A percentile compares a stretch with the other conserved stretches of the same genome.
Evolutionary conservation across 2,329 filamentous ascomycete genomes (phyloP).

Genomic region (Colletotrichum gloeosporioides): DNA sequence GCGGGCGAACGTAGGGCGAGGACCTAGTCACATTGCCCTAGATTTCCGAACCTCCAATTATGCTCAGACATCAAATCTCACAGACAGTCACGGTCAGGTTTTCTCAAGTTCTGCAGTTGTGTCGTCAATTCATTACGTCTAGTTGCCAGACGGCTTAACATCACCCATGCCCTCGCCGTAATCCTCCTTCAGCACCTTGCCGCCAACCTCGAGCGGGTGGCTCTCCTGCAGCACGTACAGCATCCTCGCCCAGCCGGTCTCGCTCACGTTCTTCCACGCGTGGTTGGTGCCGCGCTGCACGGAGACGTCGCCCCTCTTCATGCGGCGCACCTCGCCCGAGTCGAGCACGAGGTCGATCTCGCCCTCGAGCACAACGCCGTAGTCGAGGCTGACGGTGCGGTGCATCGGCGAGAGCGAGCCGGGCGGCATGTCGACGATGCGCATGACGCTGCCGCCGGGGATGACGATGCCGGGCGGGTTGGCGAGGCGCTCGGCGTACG

Average conservation of each 20-base stretch:
- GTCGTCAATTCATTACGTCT: neutral
- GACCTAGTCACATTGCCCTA: no score
- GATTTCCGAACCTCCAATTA: no score
- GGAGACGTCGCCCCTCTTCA: slow-evolving; percentile 58
- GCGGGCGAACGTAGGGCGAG: no score
- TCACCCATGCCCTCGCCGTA: slow-evolving; percentile 25
- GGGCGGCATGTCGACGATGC: slow-evolving; percentile 54
- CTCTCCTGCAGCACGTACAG: slow-evolving; percentile 40
- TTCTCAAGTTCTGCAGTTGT: neutral
- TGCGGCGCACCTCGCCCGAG: slow-evolving; percentile 48
- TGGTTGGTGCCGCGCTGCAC: slow-evolving; percentile 63
- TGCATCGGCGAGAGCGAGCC: slow-evolving; percentile 47
- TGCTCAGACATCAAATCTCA: neutral
- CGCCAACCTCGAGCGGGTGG: slow-evolving; percentile 3
- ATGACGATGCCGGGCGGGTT: slow-evolving; percentile 32
- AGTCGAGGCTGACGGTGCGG: slow-evolving; percentile 60
- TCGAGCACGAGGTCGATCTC: slow-evolving; percentile 57
- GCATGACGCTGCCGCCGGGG: slow-evolving; percentile 46
- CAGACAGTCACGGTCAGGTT: fast-evolving
- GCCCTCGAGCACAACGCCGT: slow-evolving; percentile 61
- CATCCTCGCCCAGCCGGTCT: slow-evolving; percentile 51
- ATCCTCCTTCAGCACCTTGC: slow-evolving; percentile 13
- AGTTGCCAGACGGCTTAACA: slow-evolving; percentile 18
- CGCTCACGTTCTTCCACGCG: slow-evolving; percentile 52
- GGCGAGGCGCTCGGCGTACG: slow-evolving; percentile 25